Conservation (phyloP, 2,329 filamentous ascomycete genomes). For the Fulvia fulva region DNA sequence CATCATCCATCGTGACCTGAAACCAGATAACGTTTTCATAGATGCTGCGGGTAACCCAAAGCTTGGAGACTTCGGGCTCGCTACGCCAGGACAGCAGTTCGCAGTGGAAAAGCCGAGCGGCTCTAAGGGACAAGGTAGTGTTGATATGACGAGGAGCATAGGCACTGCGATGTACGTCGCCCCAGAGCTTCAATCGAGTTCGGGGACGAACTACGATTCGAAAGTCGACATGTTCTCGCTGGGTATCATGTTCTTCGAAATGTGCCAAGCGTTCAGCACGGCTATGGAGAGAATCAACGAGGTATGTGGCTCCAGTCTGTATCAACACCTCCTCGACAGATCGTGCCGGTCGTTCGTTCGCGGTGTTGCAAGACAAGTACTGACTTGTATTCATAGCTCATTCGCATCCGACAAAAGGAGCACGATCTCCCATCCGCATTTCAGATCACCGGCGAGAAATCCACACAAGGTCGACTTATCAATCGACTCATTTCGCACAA, state of each 20-base stretch:
- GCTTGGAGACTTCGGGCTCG: conserved; percentile 93
- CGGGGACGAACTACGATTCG: conserved; percentile 74
- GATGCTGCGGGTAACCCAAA: conserved; percentile 86
- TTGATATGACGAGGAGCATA: conserved; percentile 66
- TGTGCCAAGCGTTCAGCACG: conserved; percentile 67
- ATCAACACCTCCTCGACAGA: not conserved
- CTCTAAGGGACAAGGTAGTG: conserved; percentile 21
- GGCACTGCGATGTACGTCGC: conserved; percentile 89
- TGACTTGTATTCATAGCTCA: not conserved
- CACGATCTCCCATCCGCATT: conserved; percentile 72
- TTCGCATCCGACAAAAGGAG: conserved; percentile 59
- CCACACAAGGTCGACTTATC: conserved; percentile 71
- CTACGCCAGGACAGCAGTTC: conserved; percentile 78
- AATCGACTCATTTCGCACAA: conserved; percentile 75
- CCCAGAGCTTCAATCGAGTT: conserved; percentile 77
- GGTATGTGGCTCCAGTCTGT: conserved; percentile 50
- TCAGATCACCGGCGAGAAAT: conserved; percentile 58
- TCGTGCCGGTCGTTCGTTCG: too few species aligned
- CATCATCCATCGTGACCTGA: conserved; percentile 93
- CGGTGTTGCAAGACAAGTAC: too few species aligned
- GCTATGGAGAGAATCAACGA: conserved; percentile 62
- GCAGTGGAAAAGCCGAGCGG: conserved; percentile 49
- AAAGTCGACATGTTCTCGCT: conserved; percentile 99
- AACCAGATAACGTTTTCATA: conserved; percentile 97
- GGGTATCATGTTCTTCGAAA: conserved; percentile 97